Evolutionary conservation across 768 basidiomycete genomes (phyloP).

Genomic region (Tricholoma flavovirens): DNA sequence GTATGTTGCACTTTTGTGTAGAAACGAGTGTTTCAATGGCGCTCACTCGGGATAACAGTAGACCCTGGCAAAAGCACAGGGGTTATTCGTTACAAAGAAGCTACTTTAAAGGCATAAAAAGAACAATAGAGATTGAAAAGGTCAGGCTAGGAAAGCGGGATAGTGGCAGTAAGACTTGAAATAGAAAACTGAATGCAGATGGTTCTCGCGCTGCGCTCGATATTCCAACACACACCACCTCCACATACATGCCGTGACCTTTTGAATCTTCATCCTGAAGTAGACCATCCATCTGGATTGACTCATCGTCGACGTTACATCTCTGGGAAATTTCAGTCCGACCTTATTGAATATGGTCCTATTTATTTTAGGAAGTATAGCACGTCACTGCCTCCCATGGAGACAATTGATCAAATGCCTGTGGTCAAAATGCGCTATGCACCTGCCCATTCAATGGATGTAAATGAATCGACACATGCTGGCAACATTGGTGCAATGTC

Average conservation of each 20-base stretch:
- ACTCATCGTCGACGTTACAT: slow-evolving; percentile 15
- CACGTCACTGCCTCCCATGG: slow-evolving; percentile 13
- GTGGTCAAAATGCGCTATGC: slow-evolving; percentile 15
- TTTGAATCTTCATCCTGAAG: background rate
- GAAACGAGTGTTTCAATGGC: too few relatives aligned
- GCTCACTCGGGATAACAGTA: too few relatives aligned
- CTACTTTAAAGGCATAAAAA: too few relatives aligned
- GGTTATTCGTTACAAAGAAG: too few relatives aligned
- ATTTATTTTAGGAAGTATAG: slow-evolving; percentile 8
- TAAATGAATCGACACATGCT: slow-evolving; percentile 17
- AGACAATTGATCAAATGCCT: slow-evolving; percentile 17
- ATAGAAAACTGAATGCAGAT: background rate
- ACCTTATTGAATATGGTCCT: slow-evolving; percentile 20
- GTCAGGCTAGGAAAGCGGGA: too few relatives aligned
- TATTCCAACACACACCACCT: background rate
- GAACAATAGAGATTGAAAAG: too few relatives aligned
- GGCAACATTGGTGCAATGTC: slow-evolving; percentile 16
- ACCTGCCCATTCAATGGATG: slow-evolving; percentile 16
- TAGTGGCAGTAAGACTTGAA: background rate
- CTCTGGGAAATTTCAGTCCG: slow-evolving; percentile 18
- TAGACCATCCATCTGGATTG: slow-evolving; percentile 11
- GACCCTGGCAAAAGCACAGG: too few relatives aligned
- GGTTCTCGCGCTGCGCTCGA: background rate
- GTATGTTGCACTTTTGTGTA: too few relatives aligned
- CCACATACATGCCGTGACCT: background rate